These are phyloP conservation scores for Melaleuca alternifolia DNA, from an alignment of 345 rosid genomes.

Conservation along the genomic window DNA sequence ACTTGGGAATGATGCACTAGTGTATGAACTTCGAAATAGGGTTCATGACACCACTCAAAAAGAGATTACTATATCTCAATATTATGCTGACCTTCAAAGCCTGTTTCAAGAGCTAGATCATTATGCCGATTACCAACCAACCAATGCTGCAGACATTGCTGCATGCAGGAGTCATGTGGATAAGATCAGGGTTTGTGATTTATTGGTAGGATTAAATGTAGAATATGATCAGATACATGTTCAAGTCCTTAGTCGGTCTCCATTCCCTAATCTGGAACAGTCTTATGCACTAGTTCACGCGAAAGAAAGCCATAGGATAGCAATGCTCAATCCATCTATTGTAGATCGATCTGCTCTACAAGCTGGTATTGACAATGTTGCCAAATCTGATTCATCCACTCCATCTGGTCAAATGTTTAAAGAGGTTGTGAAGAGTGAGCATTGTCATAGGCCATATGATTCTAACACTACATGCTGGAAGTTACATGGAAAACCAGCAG, in stretches of 20 bases:
- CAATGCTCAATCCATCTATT: not conserved
- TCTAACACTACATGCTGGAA: not conserved
- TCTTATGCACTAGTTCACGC: not conserved
- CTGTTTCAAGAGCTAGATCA: too few species aligned
- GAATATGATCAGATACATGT: not conserved
- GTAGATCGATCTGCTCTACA: too few species aligned
- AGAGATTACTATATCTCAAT: not conserved
- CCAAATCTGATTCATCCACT: too few species aligned
- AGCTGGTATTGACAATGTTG: too few species aligned
- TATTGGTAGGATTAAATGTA: not conserved
- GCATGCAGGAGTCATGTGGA: not conserved
- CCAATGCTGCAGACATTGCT: not conserved
- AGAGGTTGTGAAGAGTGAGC: too few species aligned
- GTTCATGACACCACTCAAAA: not conserved
- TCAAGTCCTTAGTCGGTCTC: not conserved
- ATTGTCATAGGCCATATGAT: not conserved
- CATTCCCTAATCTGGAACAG: not conserved
- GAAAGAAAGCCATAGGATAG: not conserved
- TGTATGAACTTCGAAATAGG: not conserved
- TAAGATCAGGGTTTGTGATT: not conserved
- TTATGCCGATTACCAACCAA: not conserved
- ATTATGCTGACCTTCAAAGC: not conserved
- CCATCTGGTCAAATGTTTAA: too few species aligned
- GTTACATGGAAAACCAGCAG: not conserved
- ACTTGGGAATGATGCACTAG: too few species aligned